Conservation (phyloP, 305 asterid genomes). For the Fraxinus dipetala region DNA sequence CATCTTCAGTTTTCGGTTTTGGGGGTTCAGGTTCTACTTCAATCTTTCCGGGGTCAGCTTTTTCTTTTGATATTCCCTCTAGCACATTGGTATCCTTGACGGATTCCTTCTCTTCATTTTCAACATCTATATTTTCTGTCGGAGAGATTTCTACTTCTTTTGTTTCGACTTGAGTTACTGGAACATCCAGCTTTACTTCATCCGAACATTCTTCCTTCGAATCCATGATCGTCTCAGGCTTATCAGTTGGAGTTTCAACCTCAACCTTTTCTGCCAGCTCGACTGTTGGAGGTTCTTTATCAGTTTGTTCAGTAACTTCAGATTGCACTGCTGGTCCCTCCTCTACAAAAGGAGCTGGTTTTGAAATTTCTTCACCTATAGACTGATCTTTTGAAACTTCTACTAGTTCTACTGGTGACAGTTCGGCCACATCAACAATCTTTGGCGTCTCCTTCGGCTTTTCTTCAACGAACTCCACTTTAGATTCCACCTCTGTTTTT, state of each 20-base stretch:
- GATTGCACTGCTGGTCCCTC: conserved; percentile 27
- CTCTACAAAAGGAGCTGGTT: conserved; percentile 26
- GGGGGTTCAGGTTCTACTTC: conserved; percentile 20
- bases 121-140: conserved; percentile 13
- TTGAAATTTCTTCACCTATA: conserved; percentile 22
- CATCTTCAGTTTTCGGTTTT: conserved; percentile 15
- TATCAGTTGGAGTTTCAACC: conserved; percentile 22
- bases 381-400: conserved; percentile 28
- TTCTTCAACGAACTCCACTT: conserved; percentile 22
- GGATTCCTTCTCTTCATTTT: conserved; percentile 20
- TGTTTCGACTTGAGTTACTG: conserved; percentile 6
- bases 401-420: conserved; percentile 23
- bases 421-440: conserved; percentile 26
- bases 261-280: conserved; percentile 32
- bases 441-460: conserved; percentile 31
- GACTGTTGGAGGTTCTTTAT: conserved; percentile 23
- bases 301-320: conserved; percentile 22
- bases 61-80: background rate
- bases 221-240: conserved; percentile 23
- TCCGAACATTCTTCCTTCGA: conserved; percentile 12
- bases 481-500: conserved; percentile 15
- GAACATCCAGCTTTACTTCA: conserved; percentile 1
- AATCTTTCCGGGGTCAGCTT: conserved; percentile 16
- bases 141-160: conserved; percentile 17
- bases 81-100: conserved; percentile 3